These are phyloP conservation scores for Erodium maritimum DNA, from an alignment of 345 rosid species.

Conservation along the genomic window DNA sequence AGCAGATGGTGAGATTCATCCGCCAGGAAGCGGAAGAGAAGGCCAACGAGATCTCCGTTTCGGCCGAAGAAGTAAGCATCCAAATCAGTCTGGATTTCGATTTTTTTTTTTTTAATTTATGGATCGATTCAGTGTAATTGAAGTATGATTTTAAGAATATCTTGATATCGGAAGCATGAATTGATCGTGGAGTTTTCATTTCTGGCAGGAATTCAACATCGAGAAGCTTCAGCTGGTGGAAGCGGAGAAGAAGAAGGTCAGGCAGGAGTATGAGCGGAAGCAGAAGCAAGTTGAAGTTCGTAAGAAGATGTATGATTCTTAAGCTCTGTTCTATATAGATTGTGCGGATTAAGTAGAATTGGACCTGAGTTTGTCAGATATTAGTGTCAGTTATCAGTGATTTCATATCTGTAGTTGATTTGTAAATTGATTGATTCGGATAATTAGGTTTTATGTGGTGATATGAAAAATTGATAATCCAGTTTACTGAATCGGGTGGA, in stretches of 20 bases:
- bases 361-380: not conserved
- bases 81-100: not conserved
- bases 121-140: not conserved
- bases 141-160: not conserved
- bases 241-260: conserved; percentile 97
- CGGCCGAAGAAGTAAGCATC: conserved; percentile 72
- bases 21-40: conserved; percentile 97
- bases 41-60: conserved; percentile 87
- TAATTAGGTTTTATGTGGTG: not conserved
- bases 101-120: not conserved
- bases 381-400: not conserved
- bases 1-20: conserved; percentile 98
- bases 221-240: conserved; percentile 91
- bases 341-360: not conserved
- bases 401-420: not conserved
- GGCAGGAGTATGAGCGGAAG: conserved; percentile 92
- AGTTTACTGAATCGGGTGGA: not conserved
- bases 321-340: not conserved
- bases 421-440: not conserved
- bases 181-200: not conserved
- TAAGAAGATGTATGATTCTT: conserved; percentile 58
- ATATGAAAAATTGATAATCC: not conserved
- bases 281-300: conserved; percentile 92
- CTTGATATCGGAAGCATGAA: not conserved
- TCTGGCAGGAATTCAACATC: conserved; percentile 81